Percentiles rank a stretch among this genome's conserved stretches.
Evolutionary conservation across 805 yeast species (phyloP).

Genomic region (Priceomyces medius): DNA sequence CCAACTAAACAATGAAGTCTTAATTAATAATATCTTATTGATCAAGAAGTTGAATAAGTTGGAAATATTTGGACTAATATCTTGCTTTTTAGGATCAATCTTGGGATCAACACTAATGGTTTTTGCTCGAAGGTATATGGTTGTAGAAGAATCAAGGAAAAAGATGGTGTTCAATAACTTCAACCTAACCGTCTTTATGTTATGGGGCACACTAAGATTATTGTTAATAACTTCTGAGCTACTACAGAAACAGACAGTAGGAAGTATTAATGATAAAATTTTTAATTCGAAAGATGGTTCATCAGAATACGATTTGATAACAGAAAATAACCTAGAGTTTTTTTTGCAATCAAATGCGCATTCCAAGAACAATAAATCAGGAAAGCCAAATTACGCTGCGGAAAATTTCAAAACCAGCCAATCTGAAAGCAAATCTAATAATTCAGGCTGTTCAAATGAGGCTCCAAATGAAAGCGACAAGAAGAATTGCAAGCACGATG

Average conservation of each 20-base stretch:
- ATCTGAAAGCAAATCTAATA: not conserved
- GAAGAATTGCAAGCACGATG: not conserved
- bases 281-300: not conserved
- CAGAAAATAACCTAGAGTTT: slow-evolving; percentile 10
- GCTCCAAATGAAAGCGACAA: not conserved
- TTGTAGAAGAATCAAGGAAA: slow-evolving; percentile 24
- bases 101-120: slow-evolving; percentile 26
- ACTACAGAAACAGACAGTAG: slow-evolving; percentile 4
- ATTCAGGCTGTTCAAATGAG: not conserved
- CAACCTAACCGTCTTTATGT: slow-evolving; percentile 34
- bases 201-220: slow-evolving; percentile 31
- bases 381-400: not conserved
- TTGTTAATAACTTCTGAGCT: slow-evolving; percentile 13
- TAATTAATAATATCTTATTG: slow-evolving; percentile 9
- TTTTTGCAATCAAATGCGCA: slow-evolving; percentile 6
- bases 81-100: slow-evolving; percentile 27
- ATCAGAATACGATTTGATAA: slow-evolving; percentile 14
- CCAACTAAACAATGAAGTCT: slow-evolving; percentile 4
- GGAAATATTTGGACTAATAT: slow-evolving; percentile 19
- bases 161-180: slow-evolving; percentile 33
- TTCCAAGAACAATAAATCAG: not conserved
- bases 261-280: not conserved
- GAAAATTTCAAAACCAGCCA: not conserved
- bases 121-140: slow-evolving; percentile 24
- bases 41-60: slow-evolving; percentile 13